These are phyloP conservation scores for Sphaerulina populicola DNA, from an alignment of 2,329 filamentous ascomycete genomes.

Conservation along the genomic window DNA sequence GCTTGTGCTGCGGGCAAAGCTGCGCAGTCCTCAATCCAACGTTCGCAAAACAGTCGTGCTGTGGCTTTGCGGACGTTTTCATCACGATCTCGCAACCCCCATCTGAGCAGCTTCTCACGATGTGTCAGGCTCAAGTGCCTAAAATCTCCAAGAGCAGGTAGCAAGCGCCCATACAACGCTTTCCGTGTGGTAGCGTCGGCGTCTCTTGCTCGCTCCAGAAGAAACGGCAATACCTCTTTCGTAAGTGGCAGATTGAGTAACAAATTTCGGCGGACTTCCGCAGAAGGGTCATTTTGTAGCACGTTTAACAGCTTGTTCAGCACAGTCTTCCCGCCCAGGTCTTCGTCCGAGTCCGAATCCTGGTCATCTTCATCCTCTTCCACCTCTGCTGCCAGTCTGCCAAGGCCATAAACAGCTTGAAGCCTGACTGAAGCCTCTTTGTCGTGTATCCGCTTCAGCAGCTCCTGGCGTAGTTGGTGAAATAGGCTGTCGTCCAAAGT, in stretches of 20 bases:
- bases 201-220: conserved; percentile 85
- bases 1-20: conserved; percentile 54
- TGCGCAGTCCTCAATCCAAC: conserved; percentile 97
- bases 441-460: conserved; percentile 80
- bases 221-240: conserved; percentile 70
- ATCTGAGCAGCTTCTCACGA: conserved; percentile 88
- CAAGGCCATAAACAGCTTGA: conserved; percentile 86
- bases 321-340: conserved; percentile 57
- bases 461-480: conserved; percentile 65
- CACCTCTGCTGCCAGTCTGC: conserved; percentile 65
- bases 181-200: conserved; percentile 75
- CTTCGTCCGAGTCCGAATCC: conserved; percentile 62
- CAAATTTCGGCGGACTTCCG: conserved; percentile 81
- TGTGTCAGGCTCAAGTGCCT: conserved; percentile 86
- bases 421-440: conserved; percentile 89
- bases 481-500: conserved; percentile 89
- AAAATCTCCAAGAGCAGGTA: conserved; percentile 88
- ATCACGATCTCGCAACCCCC: conserved; percentile 89
- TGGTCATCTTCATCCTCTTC: conserved; percentile 55
- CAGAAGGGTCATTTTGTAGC: conserved; percentile 86
- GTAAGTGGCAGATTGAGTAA: conserved; percentile 84
- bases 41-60: conserved; percentile 78
- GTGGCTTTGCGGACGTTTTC: conserved; percentile 90
- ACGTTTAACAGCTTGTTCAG: conserved; percentile 78
- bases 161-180: conserved; percentile 74